Conservation (phyloP, 768 basidiomycete genomes). For the Zangia roseola region DNA sequence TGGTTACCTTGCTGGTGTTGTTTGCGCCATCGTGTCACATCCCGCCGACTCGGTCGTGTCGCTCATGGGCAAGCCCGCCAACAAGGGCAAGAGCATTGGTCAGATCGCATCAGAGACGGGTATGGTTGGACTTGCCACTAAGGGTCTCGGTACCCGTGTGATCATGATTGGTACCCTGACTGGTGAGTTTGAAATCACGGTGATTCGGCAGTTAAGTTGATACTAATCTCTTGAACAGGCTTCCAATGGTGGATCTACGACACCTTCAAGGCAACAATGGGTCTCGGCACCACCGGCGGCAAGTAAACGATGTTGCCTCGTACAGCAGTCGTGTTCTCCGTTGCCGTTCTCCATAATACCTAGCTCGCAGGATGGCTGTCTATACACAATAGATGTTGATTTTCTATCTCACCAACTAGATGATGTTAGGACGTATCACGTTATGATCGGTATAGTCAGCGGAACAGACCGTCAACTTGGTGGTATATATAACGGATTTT, state of each 20-base stretch:
- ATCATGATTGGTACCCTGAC: conserved; percentile 74
- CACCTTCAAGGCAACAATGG: conserved; percentile 79
- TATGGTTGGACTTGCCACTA: conserved; percentile 61
- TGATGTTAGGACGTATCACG: conserved; percentile 1
- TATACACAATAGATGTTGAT: conserved; percentile 10
- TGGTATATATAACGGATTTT: no score
- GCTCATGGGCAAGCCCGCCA: conserved; percentile 84
- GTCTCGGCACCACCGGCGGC: conserved; percentile 85
- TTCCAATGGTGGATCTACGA: conserved; percentile 98
- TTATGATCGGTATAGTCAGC: no score
- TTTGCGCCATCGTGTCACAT: conserved; percentile 95
- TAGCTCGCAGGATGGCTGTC: conserved; percentile 12
- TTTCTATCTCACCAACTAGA: conserved; percentile 11
- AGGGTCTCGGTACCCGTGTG: conserved; percentile 86
- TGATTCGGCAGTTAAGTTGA: background rate
- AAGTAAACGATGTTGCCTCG: conserved; percentile 51
- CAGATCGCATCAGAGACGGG: conserved; percentile 73
- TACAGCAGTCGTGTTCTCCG: background rate
- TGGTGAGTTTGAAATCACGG: conserved; percentile 26
- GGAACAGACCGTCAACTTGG: no score
- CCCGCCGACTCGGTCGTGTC: conserved; percentile 94
- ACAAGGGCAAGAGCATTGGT: conserved; percentile 79
- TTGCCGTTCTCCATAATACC: conserved; percentile 8
- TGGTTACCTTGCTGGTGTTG: conserved; percentile 93
- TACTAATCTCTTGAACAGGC: conserved; percentile 39